Evolutionary conservation across 345 rosid genomes (phyloP).

Genomic region (Erysimum cheiranthoides): DNA sequence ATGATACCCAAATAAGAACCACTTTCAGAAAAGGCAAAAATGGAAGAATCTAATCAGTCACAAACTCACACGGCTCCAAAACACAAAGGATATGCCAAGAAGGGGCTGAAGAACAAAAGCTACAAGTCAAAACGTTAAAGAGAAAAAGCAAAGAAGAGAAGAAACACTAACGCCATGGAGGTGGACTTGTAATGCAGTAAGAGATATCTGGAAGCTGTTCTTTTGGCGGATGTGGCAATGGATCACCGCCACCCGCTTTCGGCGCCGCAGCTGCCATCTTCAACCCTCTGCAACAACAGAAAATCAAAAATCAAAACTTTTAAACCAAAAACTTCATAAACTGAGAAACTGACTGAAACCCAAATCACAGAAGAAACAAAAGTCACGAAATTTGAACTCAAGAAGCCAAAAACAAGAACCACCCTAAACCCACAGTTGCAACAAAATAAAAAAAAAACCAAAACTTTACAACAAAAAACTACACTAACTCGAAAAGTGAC

Average conservation of each 20-base stretch:
- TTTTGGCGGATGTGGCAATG: conserved; percentile 70
- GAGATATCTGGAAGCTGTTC: conserved; percentile 83
- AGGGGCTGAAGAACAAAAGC: conserved; percentile 21
- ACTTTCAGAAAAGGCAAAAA: conserved; percentile 18
- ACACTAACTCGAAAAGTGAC: neutral
- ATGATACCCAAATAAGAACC: conserved; percentile 34
- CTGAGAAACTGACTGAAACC: neutral
- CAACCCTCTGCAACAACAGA: conserved; percentile 32
- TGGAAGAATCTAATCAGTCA: conserved; percentile 17
- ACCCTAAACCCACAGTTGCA: no score
- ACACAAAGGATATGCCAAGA: conserved; percentile 42
- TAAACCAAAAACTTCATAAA: conserved; percentile 14
- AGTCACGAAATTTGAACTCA: neutral
- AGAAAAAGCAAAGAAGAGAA: conserved; percentile 36
- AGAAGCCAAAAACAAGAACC: neutral
- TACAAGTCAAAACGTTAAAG: conserved; percentile 30
- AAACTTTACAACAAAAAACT: conserved; percentile 35
- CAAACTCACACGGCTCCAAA: conserved; percentile 37
- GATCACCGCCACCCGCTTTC: conserved; percentile 52
- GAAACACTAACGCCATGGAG: conserved; percentile 97
- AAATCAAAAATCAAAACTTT: conserved; percentile 20
- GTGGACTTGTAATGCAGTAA: conserved; percentile 93
- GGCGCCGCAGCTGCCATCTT: conserved; percentile 58
- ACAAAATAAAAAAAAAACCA: neutral
- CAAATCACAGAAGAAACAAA: conserved; percentile 43